Conservation (phyloP, 495 filamentous ascomycete genomes). For the Penicillium chermesinum region DNA sequence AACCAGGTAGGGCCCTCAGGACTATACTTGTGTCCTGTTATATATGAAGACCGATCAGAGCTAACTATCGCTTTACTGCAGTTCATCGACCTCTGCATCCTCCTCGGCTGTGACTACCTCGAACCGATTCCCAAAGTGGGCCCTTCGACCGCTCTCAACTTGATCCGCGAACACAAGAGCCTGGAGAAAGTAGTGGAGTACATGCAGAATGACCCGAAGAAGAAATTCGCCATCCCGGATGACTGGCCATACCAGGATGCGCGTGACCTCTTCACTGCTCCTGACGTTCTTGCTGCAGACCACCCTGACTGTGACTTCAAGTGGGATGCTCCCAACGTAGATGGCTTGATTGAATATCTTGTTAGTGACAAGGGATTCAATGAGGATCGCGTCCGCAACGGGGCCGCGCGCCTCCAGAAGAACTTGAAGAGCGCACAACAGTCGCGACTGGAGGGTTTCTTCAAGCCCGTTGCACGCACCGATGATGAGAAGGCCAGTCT, state of each 20-base stretch:
- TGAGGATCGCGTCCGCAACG: conserved; percentile 82
- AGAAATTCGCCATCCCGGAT: conserved; percentile 77
- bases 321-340: conserved; percentile 89
- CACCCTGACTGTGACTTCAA: conserved; percentile 91
- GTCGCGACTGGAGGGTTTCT: conserved; percentile 91
- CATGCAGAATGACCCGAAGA: conserved; percentile 68
- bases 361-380: conserved; percentile 94
- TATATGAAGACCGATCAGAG: no score
- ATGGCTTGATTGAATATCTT: conserved; percentile 81
- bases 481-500: conserved; percentile 72
- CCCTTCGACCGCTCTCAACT: conserved; percentile 80
- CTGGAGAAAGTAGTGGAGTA: conserved; percentile 81
- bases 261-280: conserved; percentile 81
- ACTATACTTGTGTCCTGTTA: no score
- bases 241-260: conserved; percentile 94
- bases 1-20: conserved; percentile 71
- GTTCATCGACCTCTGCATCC: conserved; percentile 97
- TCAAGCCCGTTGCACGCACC: conserved; percentile 88
- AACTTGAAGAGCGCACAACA: conserved; percentile 86
- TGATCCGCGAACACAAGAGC: conserved; percentile 84
- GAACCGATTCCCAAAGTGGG: conserved; percentile 94
- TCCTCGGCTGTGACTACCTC: conserved; percentile 96
- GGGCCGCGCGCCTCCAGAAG: conserved; percentile 72
- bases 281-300: conserved; percentile 81
- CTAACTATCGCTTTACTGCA: conserved; percentile 25